phyloP scores from a whole-genome alignment of 2,329 filamentous ascomycete genomes.

The Colletotrichum paranaense region DNA sequence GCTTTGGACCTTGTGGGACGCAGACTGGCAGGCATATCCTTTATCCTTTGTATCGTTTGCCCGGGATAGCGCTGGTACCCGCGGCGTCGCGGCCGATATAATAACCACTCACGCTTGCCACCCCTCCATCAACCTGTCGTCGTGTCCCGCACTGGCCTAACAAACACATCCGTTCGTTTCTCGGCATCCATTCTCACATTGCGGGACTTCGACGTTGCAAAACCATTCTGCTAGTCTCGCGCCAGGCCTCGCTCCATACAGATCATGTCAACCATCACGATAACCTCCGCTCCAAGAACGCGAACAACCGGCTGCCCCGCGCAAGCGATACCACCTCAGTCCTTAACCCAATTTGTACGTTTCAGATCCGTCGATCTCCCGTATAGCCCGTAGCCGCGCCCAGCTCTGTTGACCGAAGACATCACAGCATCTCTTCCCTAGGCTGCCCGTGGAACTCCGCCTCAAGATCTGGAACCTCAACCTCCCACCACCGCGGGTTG shows the following conservation, averaged over 20 bases:
- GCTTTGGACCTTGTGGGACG: slow-evolving; percentile 11
- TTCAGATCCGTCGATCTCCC: slow-evolving; percentile 32
- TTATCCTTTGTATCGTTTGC: slow-evolving; percentile 33
- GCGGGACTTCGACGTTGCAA: neutral
- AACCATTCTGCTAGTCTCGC: neutral
- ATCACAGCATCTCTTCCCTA: slow-evolving; percentile 53
- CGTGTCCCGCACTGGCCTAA: slow-evolving; percentile 23
- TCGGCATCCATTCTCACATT: neutral
- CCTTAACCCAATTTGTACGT: slow-evolving; percentile 31
- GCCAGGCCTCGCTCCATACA: neutral
- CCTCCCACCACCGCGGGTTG: slow-evolving; percentile 54
- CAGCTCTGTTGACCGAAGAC: slow-evolving; percentile 11
- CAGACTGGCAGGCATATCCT: slow-evolving; percentile 33
- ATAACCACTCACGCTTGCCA: slow-evolving; percentile 29
- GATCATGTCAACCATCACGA: slow-evolving; percentile 20
- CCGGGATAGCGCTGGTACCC: slow-evolving; percentile 27
- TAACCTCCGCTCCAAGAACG: neutral
- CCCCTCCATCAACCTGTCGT: slow-evolving; percentile 3
- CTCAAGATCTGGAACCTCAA: slow-evolving; percentile 60
- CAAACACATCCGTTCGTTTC: neutral
- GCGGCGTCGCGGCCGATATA: slow-evolving; percentile 29
- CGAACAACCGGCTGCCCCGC: neutral
- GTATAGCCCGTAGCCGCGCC: neutral
- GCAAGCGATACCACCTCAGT: slow-evolving; percentile 14
- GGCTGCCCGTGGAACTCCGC: slow-evolving; percentile 59